Conservation (phyloP, 2,329 filamentous ascomycete genomes). For the Cyclaneusma minus region DNA sequence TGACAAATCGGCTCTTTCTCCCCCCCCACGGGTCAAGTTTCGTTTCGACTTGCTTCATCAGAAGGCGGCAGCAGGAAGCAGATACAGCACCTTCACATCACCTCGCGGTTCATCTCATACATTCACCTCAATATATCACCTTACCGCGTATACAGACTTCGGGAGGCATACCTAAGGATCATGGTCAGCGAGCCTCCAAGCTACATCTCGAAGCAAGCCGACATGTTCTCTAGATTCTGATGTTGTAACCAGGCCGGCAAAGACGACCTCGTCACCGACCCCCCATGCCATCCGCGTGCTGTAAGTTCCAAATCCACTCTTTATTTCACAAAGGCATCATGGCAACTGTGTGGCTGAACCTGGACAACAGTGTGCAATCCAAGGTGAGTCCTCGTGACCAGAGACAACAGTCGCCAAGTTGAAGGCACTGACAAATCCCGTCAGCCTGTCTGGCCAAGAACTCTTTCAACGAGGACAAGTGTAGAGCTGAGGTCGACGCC, state of each 20-base stretch:
- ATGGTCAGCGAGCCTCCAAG: too few relatives aligned
- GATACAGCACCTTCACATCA: too few relatives aligned
- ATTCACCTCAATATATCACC: too few relatives aligned
- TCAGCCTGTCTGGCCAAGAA: constrained; percentile 73
- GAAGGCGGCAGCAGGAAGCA: too few relatives aligned
- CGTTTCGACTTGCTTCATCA: too few relatives aligned
- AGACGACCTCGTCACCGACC: constrained; percentile 56
- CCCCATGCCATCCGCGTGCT: constrained; percentile 74
- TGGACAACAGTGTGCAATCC: constrained; percentile 77
- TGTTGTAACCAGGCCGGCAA: constrained; percentile 31
- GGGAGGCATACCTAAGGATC: too few relatives aligned
- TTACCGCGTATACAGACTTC: too few relatives aligned
- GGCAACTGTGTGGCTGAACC: constrained; percentile 1
- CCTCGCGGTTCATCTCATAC: too few relatives aligned
- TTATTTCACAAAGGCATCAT: constrained; percentile 2
- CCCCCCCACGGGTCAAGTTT: too few relatives aligned
- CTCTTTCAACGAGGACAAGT: constrained; percentile 74
- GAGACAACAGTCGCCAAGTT: constrained; percentile 4
- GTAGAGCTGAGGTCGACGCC: constrained; percentile 61
- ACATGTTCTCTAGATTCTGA: too few relatives aligned
- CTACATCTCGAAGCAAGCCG: too few relatives aligned
- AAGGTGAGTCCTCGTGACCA: constrained; percentile 40
- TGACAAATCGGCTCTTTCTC: too few relatives aligned
- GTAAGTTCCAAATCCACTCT: constrained; percentile 31
- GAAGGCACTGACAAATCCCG: constrained; percentile 2